Evolutionary conservation across 495 filamentous ascomycete species (phyloP).

Genomic region (Aspergillus diversus): DNA sequence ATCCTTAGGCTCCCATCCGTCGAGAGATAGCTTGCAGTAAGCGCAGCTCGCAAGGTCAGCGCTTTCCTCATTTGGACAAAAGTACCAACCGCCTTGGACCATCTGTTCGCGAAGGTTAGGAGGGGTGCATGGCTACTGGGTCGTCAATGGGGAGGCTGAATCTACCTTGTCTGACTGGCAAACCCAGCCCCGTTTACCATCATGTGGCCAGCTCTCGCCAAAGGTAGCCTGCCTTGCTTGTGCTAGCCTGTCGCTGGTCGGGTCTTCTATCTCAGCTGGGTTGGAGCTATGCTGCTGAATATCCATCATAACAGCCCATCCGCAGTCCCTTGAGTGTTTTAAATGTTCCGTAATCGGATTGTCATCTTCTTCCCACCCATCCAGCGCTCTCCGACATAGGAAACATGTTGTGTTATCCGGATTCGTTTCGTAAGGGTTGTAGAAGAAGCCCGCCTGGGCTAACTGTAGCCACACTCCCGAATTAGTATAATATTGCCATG

Average conservation of each 20-base stretch:
- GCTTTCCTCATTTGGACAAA: constrained; percentile 77
- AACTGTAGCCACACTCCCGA: constrained; percentile 54
- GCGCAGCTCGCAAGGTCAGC: constrained; percentile 85
- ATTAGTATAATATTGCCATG: not conserved
- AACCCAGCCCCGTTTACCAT: constrained; percentile 82
- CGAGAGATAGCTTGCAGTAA: constrained; percentile 83
- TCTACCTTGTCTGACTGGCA: constrained; percentile 84
- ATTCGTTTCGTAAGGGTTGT: constrained; percentile 69
- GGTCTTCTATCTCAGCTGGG: constrained; percentile 67
- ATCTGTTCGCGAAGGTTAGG: constrained; percentile 57
- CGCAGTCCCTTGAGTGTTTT: constrained; percentile 77
- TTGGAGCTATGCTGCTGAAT: constrained; percentile 70
- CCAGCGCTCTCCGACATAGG: constrained; percentile 74
- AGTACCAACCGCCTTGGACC: constrained; percentile 90
- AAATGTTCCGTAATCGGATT: constrained; percentile 82
- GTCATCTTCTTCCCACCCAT: constrained; percentile 88
- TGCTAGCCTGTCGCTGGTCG: constrained; percentile 66
- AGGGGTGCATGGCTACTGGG: not conserved
- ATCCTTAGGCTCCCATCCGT: constrained; percentile 91
- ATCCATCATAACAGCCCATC: constrained; percentile 81
- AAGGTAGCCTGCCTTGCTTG: constrained; percentile 84
- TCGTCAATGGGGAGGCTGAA: not conserved
- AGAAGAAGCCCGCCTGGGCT: constrained; percentile 89
- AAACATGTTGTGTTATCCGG: constrained; percentile 92
- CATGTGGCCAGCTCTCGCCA: constrained; percentile 78